Evolutionary conservation across 345 rosid genomes (phyloP).

Genomic region (Schrenkiella parvula): DNA sequence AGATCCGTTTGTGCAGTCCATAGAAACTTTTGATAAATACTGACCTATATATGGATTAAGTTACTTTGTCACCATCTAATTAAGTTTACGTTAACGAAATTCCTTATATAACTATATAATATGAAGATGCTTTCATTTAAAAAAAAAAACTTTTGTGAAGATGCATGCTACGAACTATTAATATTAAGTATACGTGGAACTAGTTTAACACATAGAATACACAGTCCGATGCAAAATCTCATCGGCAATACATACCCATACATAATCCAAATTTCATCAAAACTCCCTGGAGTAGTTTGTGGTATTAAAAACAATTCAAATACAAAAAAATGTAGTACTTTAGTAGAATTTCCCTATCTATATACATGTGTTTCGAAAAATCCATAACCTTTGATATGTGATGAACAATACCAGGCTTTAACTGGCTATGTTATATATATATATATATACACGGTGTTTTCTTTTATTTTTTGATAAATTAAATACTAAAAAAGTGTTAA

Average conservation of each 20-base stretch:
- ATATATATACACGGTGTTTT: background rate
- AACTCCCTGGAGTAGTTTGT: background rate
- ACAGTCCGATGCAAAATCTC: background rate
- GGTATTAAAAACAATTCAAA: background rate
- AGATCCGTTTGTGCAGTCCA: background rate
- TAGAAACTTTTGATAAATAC: conserved; percentile 1
- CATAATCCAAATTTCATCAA: background rate
- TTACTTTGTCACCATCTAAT: background rate
- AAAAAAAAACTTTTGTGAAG: background rate
- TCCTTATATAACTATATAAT: no score
- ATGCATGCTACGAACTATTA: background rate
- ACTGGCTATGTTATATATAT: background rate
- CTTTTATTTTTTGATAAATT: background rate
- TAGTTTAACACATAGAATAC: background rate
- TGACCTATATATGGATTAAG: background rate
- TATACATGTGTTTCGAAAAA: background rate
- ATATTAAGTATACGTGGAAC: background rate
- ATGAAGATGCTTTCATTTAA: background rate
- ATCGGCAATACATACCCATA: background rate
- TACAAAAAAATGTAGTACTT: background rate
- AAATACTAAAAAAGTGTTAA: background rate
- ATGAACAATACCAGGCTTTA: background rate
- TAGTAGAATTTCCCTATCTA: background rate
- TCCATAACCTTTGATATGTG: background rate
- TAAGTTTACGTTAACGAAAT: background rate